Base-by-base conservation (phyloP, 2,329 filamentous ascomycete genomes). In the Talaromyces amestolkiae region DNA sequence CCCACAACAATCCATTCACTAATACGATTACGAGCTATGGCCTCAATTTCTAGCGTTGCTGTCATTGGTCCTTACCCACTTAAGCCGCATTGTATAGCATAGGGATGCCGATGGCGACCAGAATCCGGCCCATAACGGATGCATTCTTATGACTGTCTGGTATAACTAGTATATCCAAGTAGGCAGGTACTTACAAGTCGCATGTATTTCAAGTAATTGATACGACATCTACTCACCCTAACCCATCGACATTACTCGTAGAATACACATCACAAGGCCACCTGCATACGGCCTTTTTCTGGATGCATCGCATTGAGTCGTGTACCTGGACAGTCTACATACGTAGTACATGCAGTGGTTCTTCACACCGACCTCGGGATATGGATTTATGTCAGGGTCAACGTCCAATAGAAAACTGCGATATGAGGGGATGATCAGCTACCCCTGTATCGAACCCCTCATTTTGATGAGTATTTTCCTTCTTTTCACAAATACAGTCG, bases 41-140 rank as follows among this genome's bases (percentile, higher is more conserved):
- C 19, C 56, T 45, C 15, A 59, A 45, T 31, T 59, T 59, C 9
- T 11, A 9, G 56, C 4, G 15, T 11, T 43, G 24, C 19, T 33
- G 24, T n/a, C 37, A 45, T 43, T 45, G 39, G 56, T 9, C 9
- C 15, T 15, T 31, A 3, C 11, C 13, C 17, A 33, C 39, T 43
- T 59, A 59, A 59, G 56, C 56, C 56, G 56, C 56, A 59, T 43
- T 43, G 6, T 59, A 59, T 41, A 27, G 27, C 27, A 11, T n/a
- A 59, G 31, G 39, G 56, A 45, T 59, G 24, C 37, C 11, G 15
- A 33, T 24, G 56, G 56, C 49, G 24, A 53, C 56, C 56, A 33
- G 37, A 45, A 59, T 41, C 17, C 56, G 56, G 39, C 56, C 56
- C 56, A 45, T 59, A 24, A 10, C 43, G 22, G 37, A 59, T 45